These are phyloP conservation scores for Blastobotrys malaysiensis DNA, from an alignment of 1,139 yeast genomes.

Conservation along the genomic window DNA sequence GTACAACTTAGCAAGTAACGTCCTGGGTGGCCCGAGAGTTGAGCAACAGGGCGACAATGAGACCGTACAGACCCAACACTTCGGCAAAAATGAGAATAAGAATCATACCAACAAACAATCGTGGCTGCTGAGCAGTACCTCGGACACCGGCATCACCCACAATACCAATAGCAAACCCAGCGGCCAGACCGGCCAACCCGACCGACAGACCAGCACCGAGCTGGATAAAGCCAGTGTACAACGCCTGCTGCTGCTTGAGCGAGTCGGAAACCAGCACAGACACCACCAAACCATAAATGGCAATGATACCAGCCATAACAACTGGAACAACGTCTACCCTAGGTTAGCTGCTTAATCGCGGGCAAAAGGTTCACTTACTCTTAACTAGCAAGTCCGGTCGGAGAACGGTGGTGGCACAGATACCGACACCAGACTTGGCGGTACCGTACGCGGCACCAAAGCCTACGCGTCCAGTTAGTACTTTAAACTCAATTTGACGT, in stretches of 20 bases:
- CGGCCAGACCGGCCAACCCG: constrained; percentile 93
- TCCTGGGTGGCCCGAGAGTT: constrained; percentile 97
- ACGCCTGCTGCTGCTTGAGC: constrained; percentile 71
- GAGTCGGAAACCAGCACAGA: constrained; percentile 95
- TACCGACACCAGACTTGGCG: constrained; percentile 99
- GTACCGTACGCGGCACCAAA: constrained; percentile 99
- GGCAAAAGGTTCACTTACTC: constrained; percentile 24
- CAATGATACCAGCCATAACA: constrained; percentile 96
- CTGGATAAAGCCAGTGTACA: constrained; percentile 96
- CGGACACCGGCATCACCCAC: constrained; percentile 99
- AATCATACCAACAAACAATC: constrained; percentile 88
- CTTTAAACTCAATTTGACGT: background rate
- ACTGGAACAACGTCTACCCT: constrained; percentile 55
- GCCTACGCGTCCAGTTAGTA: constrained; percentile 13
- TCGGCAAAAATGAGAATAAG: constrained; percentile 94
- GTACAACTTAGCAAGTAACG: constrained; percentile 55
- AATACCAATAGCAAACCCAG: constrained; percentile 97
- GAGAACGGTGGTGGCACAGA: constrained; percentile 95
- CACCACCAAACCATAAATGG: constrained; percentile 94
- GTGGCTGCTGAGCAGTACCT: constrained; percentile 93
- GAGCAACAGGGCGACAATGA: constrained; percentile 93
- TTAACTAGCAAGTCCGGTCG: constrained; percentile 89
- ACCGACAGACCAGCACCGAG: constrained; percentile 93
- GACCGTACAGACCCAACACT: constrained; percentile 94
- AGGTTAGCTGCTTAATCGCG: too few relatives aligned